phyloP scores from a whole-genome alignment of 2,329 filamentous ascomycete genomes.

The Calonectria montana region DNA sequence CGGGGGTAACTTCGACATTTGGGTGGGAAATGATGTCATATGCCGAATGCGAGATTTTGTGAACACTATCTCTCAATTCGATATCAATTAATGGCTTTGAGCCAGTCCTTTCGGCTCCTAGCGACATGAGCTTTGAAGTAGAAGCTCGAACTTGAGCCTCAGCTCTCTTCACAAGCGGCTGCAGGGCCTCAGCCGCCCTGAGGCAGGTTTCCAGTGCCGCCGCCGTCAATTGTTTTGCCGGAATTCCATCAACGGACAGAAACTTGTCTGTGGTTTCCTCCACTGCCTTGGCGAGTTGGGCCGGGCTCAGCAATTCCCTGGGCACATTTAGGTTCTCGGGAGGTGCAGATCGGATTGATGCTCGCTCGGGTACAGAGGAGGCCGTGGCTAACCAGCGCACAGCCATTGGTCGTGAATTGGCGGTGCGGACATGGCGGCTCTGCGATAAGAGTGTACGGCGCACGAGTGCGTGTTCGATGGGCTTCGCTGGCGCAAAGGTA shows the following conservation, averaged over 20 bases:
- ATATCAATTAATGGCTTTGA: conserved; percentile 45
- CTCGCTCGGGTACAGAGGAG: conserved; percentile 35
- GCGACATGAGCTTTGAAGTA: conserved; percentile 65
- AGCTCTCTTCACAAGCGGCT: conserved; percentile 53
- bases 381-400: conserved; percentile 44
- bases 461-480: conserved; percentile 38
- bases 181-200: conserved; percentile 56
- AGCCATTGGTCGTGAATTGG: conserved; percentile 21
- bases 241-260: conserved; percentile 57
- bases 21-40: conserved; percentile 79
- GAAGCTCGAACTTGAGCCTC: conserved; percentile 57
- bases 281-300: conserved; percentile 54
- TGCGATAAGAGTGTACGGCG: conserved; percentile 37
- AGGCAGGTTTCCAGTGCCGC: conserved; percentile 59
- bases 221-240: conserved; percentile 55
- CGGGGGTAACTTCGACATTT: conserved; percentile 82
- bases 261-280: conserved; percentile 57
- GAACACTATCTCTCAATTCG: conserved; percentile 57
- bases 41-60: conserved; percentile 69
- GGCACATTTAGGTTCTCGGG: conserved; percentile 32
- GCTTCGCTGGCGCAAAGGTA: conserved; percentile 47
- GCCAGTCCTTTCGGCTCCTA: conserved; percentile 51
- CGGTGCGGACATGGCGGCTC: conserved; percentile 24
- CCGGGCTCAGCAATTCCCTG: conserved; percentile 50
- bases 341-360: conserved; percentile 25